These are phyloP conservation scores for Aspergillus niger DNA, from an alignment of 2,329 filamentous ascomycete species.

Conservation along the genomic window DNA sequence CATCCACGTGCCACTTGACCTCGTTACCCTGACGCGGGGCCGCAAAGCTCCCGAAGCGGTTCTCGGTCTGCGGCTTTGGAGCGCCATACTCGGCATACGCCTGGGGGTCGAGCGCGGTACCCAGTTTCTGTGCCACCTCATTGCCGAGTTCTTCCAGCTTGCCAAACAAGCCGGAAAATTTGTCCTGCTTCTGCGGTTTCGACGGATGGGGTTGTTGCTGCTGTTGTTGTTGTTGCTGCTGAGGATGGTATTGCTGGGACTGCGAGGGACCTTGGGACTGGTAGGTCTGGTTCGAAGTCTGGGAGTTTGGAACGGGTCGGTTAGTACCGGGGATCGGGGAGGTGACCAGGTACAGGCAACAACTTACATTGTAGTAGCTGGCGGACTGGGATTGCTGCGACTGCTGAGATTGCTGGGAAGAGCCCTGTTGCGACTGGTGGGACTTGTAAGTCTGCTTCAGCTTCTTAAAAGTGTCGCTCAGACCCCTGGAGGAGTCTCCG, in stretches of 20 bases:
- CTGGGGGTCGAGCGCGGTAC: slow-evolving; percentile 51
- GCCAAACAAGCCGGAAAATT: slow-evolving; percentile 53
- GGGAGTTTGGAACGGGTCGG: not conserved
- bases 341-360: not conserved
- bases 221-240: slow-evolving; percentile 29
- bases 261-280: slow-evolving; percentile 18
- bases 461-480: slow-evolving; percentile 56
- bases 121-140: slow-evolving; percentile 54
- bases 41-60: slow-evolving; percentile 67
- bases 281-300: not conserved
- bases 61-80: slow-evolving; percentile 42
- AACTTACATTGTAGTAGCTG: not conserved
- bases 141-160: slow-evolving; percentile 57
- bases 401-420: slow-evolving; percentile 4
- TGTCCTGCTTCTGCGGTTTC: slow-evolving; percentile 37
- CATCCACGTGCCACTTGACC: slow-evolving; percentile 86
- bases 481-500: slow-evolving; percentile 49
- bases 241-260: slow-evolving; percentile 29
- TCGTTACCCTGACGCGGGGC: slow-evolving; percentile 70
- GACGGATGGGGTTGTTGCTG: slow-evolving; percentile 19
- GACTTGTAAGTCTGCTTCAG: slow-evolving; percentile 44
- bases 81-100: slow-evolving; percentile 49
- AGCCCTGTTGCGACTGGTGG: slow-evolving; percentile 24
- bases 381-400: not conserved
- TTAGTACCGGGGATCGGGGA: not conserved